A percentile compares a stretch with the other conserved stretches of the same genome.
Conservation (phyloP, 75 land plant genomes). For the Selaginella moellendorffii region DNA sequence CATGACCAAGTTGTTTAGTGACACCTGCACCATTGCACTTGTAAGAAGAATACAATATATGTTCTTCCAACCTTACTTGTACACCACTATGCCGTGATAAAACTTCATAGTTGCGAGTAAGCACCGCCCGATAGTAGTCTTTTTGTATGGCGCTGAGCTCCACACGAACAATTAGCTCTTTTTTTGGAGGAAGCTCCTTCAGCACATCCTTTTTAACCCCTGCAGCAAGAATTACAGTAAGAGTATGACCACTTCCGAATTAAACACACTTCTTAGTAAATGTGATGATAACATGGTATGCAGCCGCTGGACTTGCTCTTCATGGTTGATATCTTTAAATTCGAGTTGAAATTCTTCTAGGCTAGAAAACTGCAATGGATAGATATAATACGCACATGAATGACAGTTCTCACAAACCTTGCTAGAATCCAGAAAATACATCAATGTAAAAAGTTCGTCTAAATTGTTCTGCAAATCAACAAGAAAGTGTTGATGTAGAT, state of each 20-base stretch:
- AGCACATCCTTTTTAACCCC: slow-evolving; percentile 3
- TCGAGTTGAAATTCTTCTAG: slow-evolving; percentile 89
- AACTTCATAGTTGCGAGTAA: slow-evolving; percentile 72
- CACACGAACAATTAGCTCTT: neutral
- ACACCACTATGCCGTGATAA: slow-evolving; percentile 74
- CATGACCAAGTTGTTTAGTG: slow-evolving; percentile 98
- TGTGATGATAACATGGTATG: slow-evolving; percentile 93
- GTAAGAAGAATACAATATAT: too few relatives aligned
- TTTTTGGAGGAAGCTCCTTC: slow-evolving; percentile 7
- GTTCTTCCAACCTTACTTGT: too few relatives aligned
- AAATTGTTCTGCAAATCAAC: slow-evolving; percentile 68
- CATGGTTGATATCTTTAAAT: slow-evolving; percentile 89
- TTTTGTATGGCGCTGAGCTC: slow-evolving; percentile 1
- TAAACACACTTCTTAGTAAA: slow-evolving; percentile 68
- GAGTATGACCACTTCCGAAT: neutral
- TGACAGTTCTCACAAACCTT: slow-evolving; percentile 57
- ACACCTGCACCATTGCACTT: slow-evolving; percentile 55
- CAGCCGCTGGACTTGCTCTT: slow-evolving; percentile 80
- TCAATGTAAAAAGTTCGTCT: slow-evolving; percentile 97
- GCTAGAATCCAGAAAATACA: slow-evolving; percentile 97
- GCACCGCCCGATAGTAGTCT: slow-evolving; percentile 2
- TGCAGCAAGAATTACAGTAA: neutral
- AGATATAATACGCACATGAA: neutral
- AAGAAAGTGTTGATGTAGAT: neutral
- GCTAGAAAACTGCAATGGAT: slow-evolving; percentile 60